These are phyloP conservation scores for Podaxis sp. DNA, from an alignment of 768 basidiomycete genomes.

Conservation along the genomic window DNA sequence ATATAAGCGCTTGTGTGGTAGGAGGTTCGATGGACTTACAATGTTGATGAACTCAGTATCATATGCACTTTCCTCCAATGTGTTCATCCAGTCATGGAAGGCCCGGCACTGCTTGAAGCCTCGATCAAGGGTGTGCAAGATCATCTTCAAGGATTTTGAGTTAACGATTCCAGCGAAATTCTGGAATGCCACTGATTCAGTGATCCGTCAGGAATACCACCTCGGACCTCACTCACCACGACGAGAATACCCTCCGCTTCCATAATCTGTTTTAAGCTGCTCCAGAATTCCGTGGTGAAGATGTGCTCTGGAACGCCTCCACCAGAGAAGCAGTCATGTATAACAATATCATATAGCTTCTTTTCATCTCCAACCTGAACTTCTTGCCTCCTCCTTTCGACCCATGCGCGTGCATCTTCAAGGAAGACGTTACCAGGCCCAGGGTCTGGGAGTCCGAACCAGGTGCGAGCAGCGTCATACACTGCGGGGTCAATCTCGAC, in stretches of 20 bases:
- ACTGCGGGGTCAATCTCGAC: conserved; percentile 95
- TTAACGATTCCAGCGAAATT: conserved; percentile 79
- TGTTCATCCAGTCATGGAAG: conserved; percentile 68
- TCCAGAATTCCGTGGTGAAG: conserved; percentile 85
- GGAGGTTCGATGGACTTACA: conserved; percentile 41
- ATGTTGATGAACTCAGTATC: conserved; percentile 66
- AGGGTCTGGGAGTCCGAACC: conserved; percentile 76
- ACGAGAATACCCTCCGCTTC: conserved; percentile 73
- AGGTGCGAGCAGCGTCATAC: conserved; percentile 74
- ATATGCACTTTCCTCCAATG: conserved; percentile 44
- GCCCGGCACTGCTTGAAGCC: conserved; percentile 79
- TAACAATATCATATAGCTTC: conserved; percentile 61
- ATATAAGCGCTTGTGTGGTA: neutral
- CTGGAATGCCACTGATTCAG: conserved; percentile 33
- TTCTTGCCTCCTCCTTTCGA: conserved; percentile 38
- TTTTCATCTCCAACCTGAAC: conserved; percentile 26
- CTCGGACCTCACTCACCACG: conserved; percentile 53
- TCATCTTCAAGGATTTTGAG: conserved; percentile 60
- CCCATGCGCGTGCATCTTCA: conserved; percentile 75
- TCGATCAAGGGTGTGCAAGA: conserved; percentile 66
- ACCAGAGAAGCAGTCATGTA: conserved; percentile 95
- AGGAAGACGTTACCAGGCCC: conserved; percentile 61
- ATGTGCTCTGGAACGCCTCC: conserved; percentile 86
- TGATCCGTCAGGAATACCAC: neutral
- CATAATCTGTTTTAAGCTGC: conserved; percentile 61